phyloP scores from a whole-genome alignment of 1,284 basidiomycete species.

The Malassezia yamatoensis region DNA sequence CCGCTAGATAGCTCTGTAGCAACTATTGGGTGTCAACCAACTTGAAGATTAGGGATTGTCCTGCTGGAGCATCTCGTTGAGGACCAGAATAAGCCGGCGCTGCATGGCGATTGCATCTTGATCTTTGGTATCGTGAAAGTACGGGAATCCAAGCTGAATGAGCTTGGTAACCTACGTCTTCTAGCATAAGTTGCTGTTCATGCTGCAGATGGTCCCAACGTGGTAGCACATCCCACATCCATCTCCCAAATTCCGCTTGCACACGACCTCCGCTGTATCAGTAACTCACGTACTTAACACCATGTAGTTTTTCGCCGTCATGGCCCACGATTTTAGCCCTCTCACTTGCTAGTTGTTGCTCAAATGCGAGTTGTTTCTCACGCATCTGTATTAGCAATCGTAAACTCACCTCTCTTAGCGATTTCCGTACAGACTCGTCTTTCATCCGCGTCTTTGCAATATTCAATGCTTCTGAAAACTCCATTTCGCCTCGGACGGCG shows the following conservation, averaged over 20 bases:
- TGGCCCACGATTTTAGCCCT: not conserved
- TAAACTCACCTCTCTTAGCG: not conserved
- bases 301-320: constrained; percentile 6
- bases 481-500: not conserved
- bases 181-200: constrained; percentile 7
- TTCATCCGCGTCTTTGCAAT: not conserved
- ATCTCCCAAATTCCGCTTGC: constrained; percentile 10
- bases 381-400: constrained; percentile 1
- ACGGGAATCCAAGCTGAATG: constrained; percentile 7
- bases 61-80: not conserved
- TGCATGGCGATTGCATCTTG: not conserved
- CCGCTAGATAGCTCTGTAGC: no score
- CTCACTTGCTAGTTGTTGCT: not conserved
- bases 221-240: constrained; percentile 17
- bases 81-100: constrained; percentile 1
- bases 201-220: constrained; percentile 6
- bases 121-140: constrained; percentile 12
- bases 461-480: constrained; percentile 2
- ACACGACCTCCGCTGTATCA: constrained; percentile 6
- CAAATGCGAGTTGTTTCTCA: constrained; percentile 2
- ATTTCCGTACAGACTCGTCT: not conserved
- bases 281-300: constrained; percentile 4
- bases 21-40: no score
- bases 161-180: not conserved
- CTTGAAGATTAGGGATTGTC: no score